Percentiles rank a stretch among this genome's conserved stretches.
Conservation (phyloP, 768 basidiomycete genomes). For the Mycena kentingensis region DNA sequence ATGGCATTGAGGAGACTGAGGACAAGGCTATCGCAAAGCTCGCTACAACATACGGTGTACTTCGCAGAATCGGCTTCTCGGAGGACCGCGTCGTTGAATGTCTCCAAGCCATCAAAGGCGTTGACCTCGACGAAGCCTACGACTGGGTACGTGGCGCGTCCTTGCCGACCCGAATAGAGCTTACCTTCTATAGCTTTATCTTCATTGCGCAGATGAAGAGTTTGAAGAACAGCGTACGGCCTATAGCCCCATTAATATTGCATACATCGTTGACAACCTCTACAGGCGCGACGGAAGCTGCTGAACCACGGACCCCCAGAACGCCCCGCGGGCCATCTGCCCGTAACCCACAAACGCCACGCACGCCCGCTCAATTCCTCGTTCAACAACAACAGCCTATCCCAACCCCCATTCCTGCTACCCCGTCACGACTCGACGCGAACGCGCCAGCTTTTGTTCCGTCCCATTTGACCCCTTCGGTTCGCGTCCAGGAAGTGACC, state of each 20-base stretch:
- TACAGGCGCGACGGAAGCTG: conserved; percentile 19
- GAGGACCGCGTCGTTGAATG: conserved; percentile 73
- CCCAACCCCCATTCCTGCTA: conserved; percentile 5
- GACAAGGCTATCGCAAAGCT: conserved; percentile 74
- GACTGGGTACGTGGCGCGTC: conserved; percentile 71
- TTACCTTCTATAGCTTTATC: conserved; percentile 53
- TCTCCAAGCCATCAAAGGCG: conserved; percentile 58
- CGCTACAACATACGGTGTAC: conserved; percentile 78
- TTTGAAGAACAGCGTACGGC: conserved; percentile 44
- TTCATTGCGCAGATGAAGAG: conserved; percentile 65
- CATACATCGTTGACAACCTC: not conserved
- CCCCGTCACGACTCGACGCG: conserved; percentile 38
- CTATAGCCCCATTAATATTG: not conserved
- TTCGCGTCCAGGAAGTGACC: conserved; percentile 14
- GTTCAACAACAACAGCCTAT: conserved; percentile 25
- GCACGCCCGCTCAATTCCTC: conserved; percentile 37
- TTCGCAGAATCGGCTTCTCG: conserved; percentile 76
- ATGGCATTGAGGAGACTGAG: conserved; percentile 53
- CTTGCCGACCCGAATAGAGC: conserved; percentile 2
- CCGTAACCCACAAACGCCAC: conserved; percentile 26
- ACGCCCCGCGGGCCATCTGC: conserved; percentile 23
- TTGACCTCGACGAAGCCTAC: conserved; percentile 85
- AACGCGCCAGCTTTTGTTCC: conserved; percentile 44
- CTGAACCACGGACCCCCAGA: conserved; percentile 29
- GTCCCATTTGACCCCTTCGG: conserved; percentile 14